Conservation (phyloP, 192 early-diverging fungal species). For the Geosiphon pyriformis region DNA sequence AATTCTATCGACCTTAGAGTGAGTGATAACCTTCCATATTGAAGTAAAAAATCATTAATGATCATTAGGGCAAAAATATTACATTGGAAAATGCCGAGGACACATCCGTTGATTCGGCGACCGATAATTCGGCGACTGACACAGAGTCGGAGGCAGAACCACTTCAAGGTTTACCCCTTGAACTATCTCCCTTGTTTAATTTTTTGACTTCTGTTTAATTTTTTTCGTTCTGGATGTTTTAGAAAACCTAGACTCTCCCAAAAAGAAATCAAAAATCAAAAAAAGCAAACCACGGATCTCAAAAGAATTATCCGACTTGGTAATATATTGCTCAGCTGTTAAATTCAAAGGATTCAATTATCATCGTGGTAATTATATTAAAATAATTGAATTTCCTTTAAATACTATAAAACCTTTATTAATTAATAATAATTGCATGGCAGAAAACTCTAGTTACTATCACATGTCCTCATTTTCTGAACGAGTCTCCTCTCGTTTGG, state of each 20-base stretch:
- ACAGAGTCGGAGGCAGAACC: slow-evolving; percentile 37
- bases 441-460: slow-evolving; percentile 12
- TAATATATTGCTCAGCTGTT: slow-evolving; percentile 56
- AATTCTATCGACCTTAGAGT: no score
- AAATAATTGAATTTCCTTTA: slow-evolving; percentile 15
- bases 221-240: not conserved
- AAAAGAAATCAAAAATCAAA: slow-evolving; percentile 26
- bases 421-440: not conserved
- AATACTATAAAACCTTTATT: not conserved
- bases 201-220: not conserved
- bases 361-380: slow-evolving; percentile 48
- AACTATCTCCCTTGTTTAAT: not conserved
- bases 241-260: not conserved
- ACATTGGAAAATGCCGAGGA: not conserved
- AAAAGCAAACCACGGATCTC: slow-evolving; percentile 41
- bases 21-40: no score
- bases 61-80: slow-evolving; percentile 21
- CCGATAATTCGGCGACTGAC: slow-evolving; percentile 31
- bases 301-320: slow-evolving; percentile 49
- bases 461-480: slow-evolving; percentile 76
- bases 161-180: slow-evolving; percentile 18
- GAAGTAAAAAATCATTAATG: no score
- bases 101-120: slow-evolving; percentile 10
- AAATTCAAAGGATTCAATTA: slow-evolving; percentile 55
- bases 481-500: slow-evolving; percentile 46